These are phyloP conservation scores for Anisodus acutangulus DNA, from an alignment of 257 asterid species.

Conservation along the genomic window DNA sequence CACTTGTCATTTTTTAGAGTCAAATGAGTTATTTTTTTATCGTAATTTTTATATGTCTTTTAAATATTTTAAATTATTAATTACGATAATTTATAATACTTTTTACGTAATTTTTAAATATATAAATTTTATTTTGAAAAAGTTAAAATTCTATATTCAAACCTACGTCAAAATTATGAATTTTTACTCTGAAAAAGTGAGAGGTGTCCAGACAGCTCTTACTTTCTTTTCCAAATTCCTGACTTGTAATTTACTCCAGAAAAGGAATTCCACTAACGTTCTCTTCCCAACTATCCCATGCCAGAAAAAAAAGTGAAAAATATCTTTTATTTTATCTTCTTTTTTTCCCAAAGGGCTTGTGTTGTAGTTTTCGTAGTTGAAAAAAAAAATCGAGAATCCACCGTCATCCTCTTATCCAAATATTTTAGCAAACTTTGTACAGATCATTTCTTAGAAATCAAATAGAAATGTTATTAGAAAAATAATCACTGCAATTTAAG, in stretches of 20 bases:
- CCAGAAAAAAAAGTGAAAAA: not conserved
- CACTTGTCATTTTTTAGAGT: no score
- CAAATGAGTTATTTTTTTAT: no score
- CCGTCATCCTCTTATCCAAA: not conserved
- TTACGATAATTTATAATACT: no score
- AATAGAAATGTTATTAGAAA: not conserved
- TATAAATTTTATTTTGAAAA: no score
- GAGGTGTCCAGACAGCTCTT: not conserved
- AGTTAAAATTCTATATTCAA: no score
- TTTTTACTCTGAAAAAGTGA: no score
- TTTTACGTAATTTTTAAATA: no score
- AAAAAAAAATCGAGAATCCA: not conserved
- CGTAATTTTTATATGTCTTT: no score
- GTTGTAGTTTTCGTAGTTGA: no score
- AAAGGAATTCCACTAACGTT: slow-evolving; percentile 25
- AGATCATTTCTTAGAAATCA: not conserved
- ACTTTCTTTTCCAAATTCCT: slow-evolving; percentile 34
- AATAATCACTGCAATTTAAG: not conserved
- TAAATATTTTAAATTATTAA: no score
- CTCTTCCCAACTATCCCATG: slow-evolving; percentile 9
- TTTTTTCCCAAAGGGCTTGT: not conserved
- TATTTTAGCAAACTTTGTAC: not conserved
- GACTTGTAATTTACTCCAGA: slow-evolving; percentile 30
- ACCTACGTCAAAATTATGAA: no score
- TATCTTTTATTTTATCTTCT: slow-evolving; percentile 4